These are phyloP conservation scores for Pseudofabraea citricarpa DNA, from an alignment of 2,329 filamentous ascomycete genomes.

Conservation along the genomic window DNA sequence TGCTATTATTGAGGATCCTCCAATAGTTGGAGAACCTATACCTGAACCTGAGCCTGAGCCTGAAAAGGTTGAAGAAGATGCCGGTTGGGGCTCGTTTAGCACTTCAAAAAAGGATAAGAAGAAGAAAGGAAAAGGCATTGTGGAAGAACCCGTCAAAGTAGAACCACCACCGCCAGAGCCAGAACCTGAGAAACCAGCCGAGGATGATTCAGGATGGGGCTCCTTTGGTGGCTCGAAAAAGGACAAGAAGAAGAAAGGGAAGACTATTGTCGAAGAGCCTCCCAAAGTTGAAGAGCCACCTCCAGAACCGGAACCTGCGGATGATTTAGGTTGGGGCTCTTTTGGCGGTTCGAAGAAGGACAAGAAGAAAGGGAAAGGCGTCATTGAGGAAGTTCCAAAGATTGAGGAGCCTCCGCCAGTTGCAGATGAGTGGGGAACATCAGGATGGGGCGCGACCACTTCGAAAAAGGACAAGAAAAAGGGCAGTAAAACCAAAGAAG, in stretches of 20 bases:
- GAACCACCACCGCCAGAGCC: constrained; percentile 27
- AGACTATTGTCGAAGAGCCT: constrained; percentile 20
- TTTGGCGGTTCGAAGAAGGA: constrained; percentile 35
- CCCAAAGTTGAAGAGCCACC: constrained; percentile 23
- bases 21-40: constrained; percentile 29
- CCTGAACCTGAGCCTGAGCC: constrained; percentile 29
- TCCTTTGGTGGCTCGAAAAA: constrained; percentile 25
- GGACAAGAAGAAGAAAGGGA: constrained; percentile 40
- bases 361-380: constrained; percentile 36
- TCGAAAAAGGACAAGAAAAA: constrained; percentile 39
- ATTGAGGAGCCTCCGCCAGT: constrained; percentile 13
- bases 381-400: constrained; percentile 30
- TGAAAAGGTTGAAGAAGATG: constrained; percentile 24
- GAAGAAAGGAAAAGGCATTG: constrained; percentile 11
- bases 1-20: constrained; percentile 13
- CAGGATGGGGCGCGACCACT: constrained; percentile 22
- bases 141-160: constrained; percentile 17
- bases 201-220: constrained; percentile 13
- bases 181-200: constrained; percentile 25
- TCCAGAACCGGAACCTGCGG: constrained; percentile 24
- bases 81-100: constrained; percentile 29
- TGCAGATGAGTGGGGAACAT: constrained; percentile 21
- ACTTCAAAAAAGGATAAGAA: constrained; percentile 36
- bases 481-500: constrained; percentile 23
- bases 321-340: constrained; percentile 27